phyloP scores from a whole-genome alignment of 2,329 filamentous ascomycete genomes.

The Penicillium polonicum region DNA sequence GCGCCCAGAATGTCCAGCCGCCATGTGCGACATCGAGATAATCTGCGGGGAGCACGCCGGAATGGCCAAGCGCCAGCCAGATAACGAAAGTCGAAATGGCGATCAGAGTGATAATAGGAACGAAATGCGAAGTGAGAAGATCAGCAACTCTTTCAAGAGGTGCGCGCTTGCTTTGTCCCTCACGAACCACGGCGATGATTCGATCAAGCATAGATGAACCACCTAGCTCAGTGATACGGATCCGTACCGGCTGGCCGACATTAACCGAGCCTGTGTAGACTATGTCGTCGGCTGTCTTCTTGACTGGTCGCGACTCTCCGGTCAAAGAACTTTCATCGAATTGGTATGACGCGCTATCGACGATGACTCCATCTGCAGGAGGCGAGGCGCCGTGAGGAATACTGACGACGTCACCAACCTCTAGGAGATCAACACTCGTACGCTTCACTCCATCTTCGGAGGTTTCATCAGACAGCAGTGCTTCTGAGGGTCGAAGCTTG shows the following conservation, averaged over 20 bases:
- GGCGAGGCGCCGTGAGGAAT: conserved; percentile 79
- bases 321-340: conserved; percentile 94
- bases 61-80: conserved; percentile 48
- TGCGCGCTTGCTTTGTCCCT: conserved; percentile 50
- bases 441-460: conserved; percentile 35
- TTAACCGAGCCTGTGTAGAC: conserved; percentile 51
- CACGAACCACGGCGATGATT: conserved; percentile 50
- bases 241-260: conserved; percentile 45
- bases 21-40: conserved; percentile 52
- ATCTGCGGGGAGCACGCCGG: conserved; percentile 47
- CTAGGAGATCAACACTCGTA: conserved; percentile 66
- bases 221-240: conserved; percentile 46
- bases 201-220: conserved; percentile 52
- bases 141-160: conserved; percentile 51
- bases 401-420: conserved; percentile 70
- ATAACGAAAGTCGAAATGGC: conserved; percentile 49
- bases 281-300: conserved; percentile 43
- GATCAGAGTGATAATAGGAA: conserved; percentile 50
- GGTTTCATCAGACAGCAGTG: conserved; percentile 53
- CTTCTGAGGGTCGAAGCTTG: conserved; percentile 73
- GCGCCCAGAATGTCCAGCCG: conserved; percentile 53
- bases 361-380: conserved; percentile 72
- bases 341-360: conserved; percentile 55
- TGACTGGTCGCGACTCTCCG: conserved; percentile 49
- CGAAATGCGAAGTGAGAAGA: conserved; percentile 50